Conservation (phyloP, 345 rosid genomes). For the Sonneratia caseolaris region DNA sequence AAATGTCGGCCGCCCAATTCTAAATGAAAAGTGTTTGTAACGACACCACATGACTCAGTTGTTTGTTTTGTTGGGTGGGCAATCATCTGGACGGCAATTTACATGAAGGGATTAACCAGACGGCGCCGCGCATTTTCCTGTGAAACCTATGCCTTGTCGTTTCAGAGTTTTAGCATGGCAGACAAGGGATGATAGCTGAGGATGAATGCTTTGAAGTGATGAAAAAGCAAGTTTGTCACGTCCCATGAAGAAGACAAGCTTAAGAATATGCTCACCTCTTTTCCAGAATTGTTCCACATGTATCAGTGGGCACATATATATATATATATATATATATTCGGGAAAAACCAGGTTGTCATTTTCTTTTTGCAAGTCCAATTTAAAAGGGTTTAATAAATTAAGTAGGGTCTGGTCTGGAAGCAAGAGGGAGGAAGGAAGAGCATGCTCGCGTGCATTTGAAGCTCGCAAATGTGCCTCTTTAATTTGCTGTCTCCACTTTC, state of each 20-base stretch:
- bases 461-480: conserved; percentile 20
- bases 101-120: too few relatives aligned
- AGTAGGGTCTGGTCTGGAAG: conserved; percentile 9
- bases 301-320: neutral
- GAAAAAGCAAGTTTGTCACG: neutral
- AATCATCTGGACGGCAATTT: neutral
- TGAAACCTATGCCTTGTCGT: neutral
- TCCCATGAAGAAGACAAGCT: neutral
- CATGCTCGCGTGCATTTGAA: conserved; percentile 29
- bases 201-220: conserved; percentile 1
- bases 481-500: conserved; percentile 30
- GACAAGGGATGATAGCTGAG: neutral
- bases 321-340: neutral
- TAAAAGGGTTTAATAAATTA: neutral
- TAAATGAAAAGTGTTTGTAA: too few relatives aligned
- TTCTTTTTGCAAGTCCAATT: neutral
- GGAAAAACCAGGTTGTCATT: conserved; percentile 24
- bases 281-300: neutral
- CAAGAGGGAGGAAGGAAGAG: conserved; percentile 19
- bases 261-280: neutral
- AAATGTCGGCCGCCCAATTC: too few relatives aligned
- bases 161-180: neutral
- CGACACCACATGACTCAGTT: too few relatives aligned
- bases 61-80: too few relatives aligned
- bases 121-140: neutral